Evolutionary conservation across 2,329 filamentous ascomycete species (phyloP), one percentile per base, ranked within the genome.

Genomic region (Emmonsia crescens): DNA sequence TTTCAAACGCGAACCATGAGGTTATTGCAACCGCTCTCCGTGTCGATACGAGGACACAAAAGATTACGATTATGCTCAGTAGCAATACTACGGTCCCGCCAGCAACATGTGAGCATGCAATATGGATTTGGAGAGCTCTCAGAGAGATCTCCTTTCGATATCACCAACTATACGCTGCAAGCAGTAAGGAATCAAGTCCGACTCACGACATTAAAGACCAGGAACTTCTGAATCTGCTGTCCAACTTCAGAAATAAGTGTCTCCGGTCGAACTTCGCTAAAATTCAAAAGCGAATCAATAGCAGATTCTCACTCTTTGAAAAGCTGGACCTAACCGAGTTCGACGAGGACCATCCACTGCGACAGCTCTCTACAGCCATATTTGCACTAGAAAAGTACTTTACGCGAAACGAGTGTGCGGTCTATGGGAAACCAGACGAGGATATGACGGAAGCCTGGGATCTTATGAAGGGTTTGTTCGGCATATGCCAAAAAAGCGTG

Each of bases 1-100:
- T 59, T 27, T 59, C 57, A n/a, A 59, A 49, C 40, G 27, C 40
- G 40, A 46, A 59, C n/a, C 38, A 59, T 59, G 57, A 59, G 57
- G 57, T 59, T 14, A 59, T 59, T 48, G 36, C 57, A 21, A 48
- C 40, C 6, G 57, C 36, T 29, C 38, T 59, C 46, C 16, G 57
- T 59, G 57, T 59, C 21, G 57, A 46, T 59, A 8, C 6, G 10
- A 49, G 4, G 3, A n/a, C 57, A 48, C 6, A 46, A 48, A 59
- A 29, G 42, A 59, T 59, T 29, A 33, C 40, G 42, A 33, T 59
- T 46, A 36, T 33, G 19, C 19, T 59, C 57, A 33, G 24, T 9
- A 46, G 36, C 40, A 46, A 59, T 48, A 48, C 27, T 33, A 29
- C 40, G 9, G 10, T 59, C 46, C 40, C 57, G 31, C 2, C 40